Percentiles rank a stretch among this genome's conserved stretches.
Conservation (phyloP, 371 early-diverging fungal genomes). For the Actinomortierella ambigua region DNA sequence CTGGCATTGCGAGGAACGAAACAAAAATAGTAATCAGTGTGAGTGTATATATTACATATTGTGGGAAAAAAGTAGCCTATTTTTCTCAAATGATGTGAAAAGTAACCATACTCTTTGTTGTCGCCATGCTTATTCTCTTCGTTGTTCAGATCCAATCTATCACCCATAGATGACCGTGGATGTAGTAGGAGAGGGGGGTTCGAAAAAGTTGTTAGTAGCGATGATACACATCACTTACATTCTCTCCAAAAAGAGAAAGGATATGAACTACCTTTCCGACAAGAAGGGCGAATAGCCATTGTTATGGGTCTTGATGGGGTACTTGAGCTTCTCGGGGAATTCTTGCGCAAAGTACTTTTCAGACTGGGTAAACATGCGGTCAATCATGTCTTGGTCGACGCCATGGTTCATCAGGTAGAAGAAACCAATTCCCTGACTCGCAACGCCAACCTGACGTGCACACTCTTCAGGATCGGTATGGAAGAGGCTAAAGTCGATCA, state of each 20-base stretch:
- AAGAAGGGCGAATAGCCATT: conserved; percentile 35
- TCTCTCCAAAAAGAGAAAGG: too few species aligned
- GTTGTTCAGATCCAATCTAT: too few species aligned
- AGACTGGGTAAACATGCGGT: conserved; percentile 58
- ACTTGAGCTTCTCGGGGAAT: conserved; percentile 14
- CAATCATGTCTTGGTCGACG: conserved; percentile 51
- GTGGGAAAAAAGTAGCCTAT: too few species aligned
- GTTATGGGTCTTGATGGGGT: conserved; percentile 20
- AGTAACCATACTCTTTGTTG: background rate
- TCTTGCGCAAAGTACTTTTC: conserved; percentile 21
- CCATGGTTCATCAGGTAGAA: conserved; percentile 68
- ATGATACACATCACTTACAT: too few species aligned
- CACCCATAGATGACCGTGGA: too few species aligned
- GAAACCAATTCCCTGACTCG: conserved; percentile 65
- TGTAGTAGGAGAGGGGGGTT: too few species aligned
- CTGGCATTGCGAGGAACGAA: too few species aligned
- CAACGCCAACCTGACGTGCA: conserved; percentile 52
- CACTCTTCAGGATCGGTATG: conserved; percentile 44
- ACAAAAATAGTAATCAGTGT: too few species aligned
- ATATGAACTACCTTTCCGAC: conserved; percentile 55
- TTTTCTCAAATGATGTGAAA: background rate
- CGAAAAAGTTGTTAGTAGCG: too few species aligned
- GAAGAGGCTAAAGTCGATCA: conserved; percentile 57
- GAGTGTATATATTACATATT: too few species aligned
- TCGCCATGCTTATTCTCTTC: too few species aligned